Percentiles rank a stretch among this genome's conserved stretches.
phyloP scores from a whole-genome alignment of 2,329 filamentous ascomycete species.

The Lizonia empirigonia region DNA sequence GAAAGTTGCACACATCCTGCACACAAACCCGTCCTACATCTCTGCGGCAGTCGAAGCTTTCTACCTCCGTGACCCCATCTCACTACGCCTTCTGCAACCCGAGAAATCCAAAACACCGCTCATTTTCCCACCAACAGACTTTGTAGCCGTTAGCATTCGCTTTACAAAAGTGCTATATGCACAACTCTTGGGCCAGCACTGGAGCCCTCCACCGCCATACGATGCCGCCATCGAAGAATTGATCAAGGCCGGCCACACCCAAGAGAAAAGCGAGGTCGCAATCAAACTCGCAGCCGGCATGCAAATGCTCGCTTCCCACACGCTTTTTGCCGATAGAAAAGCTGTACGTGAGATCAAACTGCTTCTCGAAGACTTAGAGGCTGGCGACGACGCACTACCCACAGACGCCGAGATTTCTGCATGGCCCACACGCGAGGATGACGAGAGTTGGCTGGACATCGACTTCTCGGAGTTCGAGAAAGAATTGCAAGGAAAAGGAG shows the following conservation, averaged over 20 bases:
- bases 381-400: constrained; percentile 74
- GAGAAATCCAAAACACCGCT: constrained; percentile 58
- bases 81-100: constrained; percentile 69
- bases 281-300: constrained; percentile 92
- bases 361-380: constrained; percentile 74
- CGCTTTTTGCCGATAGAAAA: constrained; percentile 70
- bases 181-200: constrained; percentile 85
- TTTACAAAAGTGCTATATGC: constrained; percentile 92
- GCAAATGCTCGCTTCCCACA: constrained; percentile 78
- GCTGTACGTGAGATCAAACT: constrained; percentile 76
- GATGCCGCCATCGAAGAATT: constrained; percentile 48
- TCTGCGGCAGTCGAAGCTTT: constrained; percentile 88
- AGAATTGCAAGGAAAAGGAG: constrained; percentile 66
- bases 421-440: constrained; percentile 77
- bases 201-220: constrained; percentile 67
- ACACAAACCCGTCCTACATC: constrained; percentile 74
- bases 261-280: constrained; percentile 66
- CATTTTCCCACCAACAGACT: constrained; percentile 75
- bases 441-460: constrained; percentile 91
- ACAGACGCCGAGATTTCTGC: constrained; percentile 71
- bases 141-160: constrained; percentile 76
- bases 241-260: constrained; percentile 39
- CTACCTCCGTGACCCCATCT: constrained; percentile 83
- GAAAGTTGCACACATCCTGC: constrained; percentile 79
- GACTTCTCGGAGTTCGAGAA: constrained; percentile 86